phyloP scores from a whole-genome alignment of 495 filamentous ascomycete genomes.

The Hypoxylon lienhwacheense region DNA sequence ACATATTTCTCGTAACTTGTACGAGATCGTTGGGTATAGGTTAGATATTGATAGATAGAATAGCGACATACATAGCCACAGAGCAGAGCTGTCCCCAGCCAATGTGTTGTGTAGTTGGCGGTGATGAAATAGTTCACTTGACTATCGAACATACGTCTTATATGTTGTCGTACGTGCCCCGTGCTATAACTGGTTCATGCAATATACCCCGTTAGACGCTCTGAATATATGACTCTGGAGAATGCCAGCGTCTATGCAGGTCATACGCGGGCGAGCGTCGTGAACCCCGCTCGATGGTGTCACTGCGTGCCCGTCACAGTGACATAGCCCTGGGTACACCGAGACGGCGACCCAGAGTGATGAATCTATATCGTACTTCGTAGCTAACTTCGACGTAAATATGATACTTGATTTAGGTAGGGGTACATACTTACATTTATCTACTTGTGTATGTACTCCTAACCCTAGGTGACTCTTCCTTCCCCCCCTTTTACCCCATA shows the following conservation, averaged over 20 bases:
- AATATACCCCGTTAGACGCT: conserved; percentile 1
- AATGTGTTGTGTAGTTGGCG: too few species aligned
- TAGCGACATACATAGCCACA: too few species aligned
- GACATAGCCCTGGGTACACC: too few species aligned
- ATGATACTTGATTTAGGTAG: too few species aligned
- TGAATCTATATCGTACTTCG: too few species aligned
- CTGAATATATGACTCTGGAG: conserved; percentile 16
- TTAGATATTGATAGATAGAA: background rate
- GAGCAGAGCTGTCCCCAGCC: too few species aligned
- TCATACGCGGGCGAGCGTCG: conserved; percentile 17
- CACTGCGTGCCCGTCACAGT: conserved; percentile 13
- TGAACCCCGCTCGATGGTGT: conserved; percentile 3
- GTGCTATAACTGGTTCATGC: conserved; percentile 2
- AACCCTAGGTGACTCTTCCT: too few species aligned
- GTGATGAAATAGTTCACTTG: background rate
- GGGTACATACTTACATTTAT: too few species aligned
- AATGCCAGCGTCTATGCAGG: conserved; percentile 29
- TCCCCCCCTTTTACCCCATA: too few species aligned
- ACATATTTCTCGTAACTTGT: conserved; percentile 5
- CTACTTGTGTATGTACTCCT: too few species aligned
- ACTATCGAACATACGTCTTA: conserved; percentile 2
- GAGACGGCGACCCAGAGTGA: too few species aligned
- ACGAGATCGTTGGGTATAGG: conserved; percentile 12
- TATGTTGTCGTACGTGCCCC: background rate
- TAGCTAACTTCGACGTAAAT: too few species aligned